These are phyloP conservation scores for Drechslerella dactyloides DNA, from an alignment of 2,329 filamentous ascomycete genomes.

Conservation along the genomic window DNA sequence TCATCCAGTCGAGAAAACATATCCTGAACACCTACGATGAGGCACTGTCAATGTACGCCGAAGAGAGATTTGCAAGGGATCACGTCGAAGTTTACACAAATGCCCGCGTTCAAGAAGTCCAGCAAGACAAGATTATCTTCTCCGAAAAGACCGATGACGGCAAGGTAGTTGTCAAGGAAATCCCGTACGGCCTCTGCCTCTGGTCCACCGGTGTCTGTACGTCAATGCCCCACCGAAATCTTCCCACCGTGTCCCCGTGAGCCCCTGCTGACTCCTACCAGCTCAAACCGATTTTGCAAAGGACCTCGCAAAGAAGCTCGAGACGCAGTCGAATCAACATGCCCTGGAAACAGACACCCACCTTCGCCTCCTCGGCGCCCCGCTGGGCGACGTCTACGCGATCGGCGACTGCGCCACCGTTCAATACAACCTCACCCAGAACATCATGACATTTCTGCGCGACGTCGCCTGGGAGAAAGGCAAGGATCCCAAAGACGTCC, in stretches of 20 bases:
- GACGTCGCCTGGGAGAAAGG: slow-evolving; percentile 90
- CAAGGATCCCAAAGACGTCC: slow-evolving; percentile 84
- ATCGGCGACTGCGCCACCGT: slow-evolving; percentile 96
- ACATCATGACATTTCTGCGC: slow-evolving; percentile 87
- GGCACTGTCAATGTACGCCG: slow-evolving; percentile 87
- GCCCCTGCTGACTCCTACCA: neutral
- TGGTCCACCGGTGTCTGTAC: slow-evolving; percentile 90
- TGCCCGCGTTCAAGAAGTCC: slow-evolving; percentile 88
- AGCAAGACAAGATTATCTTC: slow-evolving; percentile 82
- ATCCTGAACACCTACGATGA: slow-evolving; percentile 99
- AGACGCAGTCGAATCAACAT: slow-evolving; percentile 82
- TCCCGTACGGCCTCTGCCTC: slow-evolving; percentile 93
- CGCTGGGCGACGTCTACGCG: slow-evolving; percentile 91
- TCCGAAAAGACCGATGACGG: slow-evolving; percentile 79
- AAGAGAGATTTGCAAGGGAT: slow-evolving; percentile 87
- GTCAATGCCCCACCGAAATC: slow-evolving; percentile 52
- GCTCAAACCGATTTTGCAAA: slow-evolving; percentile 81
- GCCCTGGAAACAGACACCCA: slow-evolving; percentile 95
- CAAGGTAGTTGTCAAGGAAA: slow-evolving; percentile 80
- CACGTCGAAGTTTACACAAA: slow-evolving; percentile 91
- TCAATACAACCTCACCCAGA: slow-evolving; percentile 93
- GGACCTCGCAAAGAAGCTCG: slow-evolving; percentile 77
- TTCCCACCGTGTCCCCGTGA: neutral
- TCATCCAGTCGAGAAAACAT: slow-evolving; percentile 92
- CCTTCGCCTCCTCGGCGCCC: slow-evolving; percentile 84